Evolutionary conservation across 1,284 basidiomycete species (phyloP).

Genomic region (Takashimella koratensis): DNA sequence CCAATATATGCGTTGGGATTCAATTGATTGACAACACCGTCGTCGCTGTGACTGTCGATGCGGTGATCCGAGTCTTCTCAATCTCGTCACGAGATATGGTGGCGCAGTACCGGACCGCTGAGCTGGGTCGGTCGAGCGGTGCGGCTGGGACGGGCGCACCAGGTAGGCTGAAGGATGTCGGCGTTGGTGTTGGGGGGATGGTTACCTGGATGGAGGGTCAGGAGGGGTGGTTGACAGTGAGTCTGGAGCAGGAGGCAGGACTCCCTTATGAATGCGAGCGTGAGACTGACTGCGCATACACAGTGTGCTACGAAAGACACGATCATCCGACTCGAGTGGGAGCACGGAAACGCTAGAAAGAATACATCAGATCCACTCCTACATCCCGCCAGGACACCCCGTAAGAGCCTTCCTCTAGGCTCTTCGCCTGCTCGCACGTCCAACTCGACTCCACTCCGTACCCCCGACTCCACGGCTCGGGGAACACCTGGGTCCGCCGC

Average conservation of each 20-base stretch:
- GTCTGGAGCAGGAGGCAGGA: slow-evolving; percentile 19
- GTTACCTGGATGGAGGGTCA: slow-evolving; percentile 82
- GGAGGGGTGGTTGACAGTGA: slow-evolving; percentile 80
- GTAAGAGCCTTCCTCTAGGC: slow-evolving; percentile 37
- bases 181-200: slow-evolving; percentile 42
- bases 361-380: slow-evolving; percentile 13
- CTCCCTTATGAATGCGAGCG: neutral
- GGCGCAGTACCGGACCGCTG: slow-evolving; percentile 79
- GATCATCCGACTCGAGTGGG: slow-evolving; percentile 82
- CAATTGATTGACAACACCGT: slow-evolving; percentile 71
- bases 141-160: slow-evolving; percentile 28
- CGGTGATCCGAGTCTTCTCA: slow-evolving; percentile 82
- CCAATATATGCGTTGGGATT: slow-evolving; percentile 84
- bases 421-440: slow-evolving; percentile 52
- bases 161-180: slow-evolving; percentile 65
- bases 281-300: neutral
- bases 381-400: neutral
- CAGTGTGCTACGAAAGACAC: slow-evolving; percentile 84
- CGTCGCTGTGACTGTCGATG: slow-evolving; percentile 85
- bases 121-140: slow-evolving; percentile 62
- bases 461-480: neutral
- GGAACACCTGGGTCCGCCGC: neutral
- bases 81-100: slow-evolving; percentile 87
- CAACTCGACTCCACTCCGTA: slow-evolving; percentile 43
- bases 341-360: slow-evolving; percentile 54